Conservation (phyloP, 768 basidiomycete genomes). For the Lyophyllum decastes region DNA sequence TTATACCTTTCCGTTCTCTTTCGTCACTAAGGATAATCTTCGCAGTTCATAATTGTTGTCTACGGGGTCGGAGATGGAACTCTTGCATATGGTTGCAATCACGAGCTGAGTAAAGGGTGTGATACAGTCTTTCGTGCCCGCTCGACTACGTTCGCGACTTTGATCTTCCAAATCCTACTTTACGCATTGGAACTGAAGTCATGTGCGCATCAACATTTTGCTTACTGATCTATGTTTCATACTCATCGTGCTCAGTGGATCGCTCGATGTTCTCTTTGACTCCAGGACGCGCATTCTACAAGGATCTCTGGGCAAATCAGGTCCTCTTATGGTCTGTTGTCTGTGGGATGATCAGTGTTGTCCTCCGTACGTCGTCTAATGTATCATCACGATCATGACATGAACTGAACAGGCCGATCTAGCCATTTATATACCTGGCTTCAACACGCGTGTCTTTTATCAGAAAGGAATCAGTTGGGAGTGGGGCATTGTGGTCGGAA, state of each 20-base stretch:
- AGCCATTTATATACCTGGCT: slow-evolving; percentile 36
- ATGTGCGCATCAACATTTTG: slow-evolving; percentile 23
- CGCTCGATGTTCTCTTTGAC: slow-evolving; percentile 38
- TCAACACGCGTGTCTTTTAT: slow-evolving; percentile 39
- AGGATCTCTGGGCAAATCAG: slow-evolving; percentile 28
- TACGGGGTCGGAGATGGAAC: slow-evolving; percentile 25
- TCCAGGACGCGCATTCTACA: slow-evolving; percentile 24
- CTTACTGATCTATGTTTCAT: background rate
- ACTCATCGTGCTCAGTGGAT: slow-evolving; percentile 26
- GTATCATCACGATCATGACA: background rate
- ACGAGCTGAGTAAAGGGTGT: slow-evolving; percentile 24
- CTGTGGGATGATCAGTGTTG: slow-evolving; percentile 36
- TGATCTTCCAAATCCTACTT: slow-evolving; percentile 38
- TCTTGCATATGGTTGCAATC: slow-evolving; percentile 33
- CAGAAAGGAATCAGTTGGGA: slow-evolving; percentile 18
- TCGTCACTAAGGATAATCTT: background rate
- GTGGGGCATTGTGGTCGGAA: slow-evolving; percentile 28
- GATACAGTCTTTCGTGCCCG: slow-evolving; percentile 34
- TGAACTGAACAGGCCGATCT: background rate
- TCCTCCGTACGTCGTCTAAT: slow-evolving; percentile 31
- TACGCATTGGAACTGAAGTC: slow-evolving; percentile 39
- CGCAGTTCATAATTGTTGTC: slow-evolving; percentile 37
- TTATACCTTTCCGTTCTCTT: background rate
- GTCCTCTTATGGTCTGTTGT: background rate
- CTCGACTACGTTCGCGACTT: slow-evolving; percentile 37